These are phyloP conservation scores for Pholiota adiposa DNA, from an alignment of 1,284 basidiomycete species.

Conservation along the genomic window DNA sequence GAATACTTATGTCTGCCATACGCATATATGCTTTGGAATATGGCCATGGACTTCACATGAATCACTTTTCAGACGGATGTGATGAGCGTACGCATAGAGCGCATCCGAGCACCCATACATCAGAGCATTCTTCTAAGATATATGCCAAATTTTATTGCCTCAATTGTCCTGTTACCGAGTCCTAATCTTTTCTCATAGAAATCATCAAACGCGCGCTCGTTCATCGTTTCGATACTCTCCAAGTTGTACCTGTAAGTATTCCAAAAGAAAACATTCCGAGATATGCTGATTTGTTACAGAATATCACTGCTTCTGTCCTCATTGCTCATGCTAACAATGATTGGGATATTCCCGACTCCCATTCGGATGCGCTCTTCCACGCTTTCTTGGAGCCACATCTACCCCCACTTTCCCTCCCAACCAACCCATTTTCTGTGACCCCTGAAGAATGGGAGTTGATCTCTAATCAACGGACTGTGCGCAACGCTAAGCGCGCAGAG, in stretches of 20 bases:
- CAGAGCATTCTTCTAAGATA: too few relatives aligned
- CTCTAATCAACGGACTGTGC: constrained; percentile 36
- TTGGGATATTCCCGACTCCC: constrained; percentile 77
- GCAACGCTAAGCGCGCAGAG: constrained; percentile 42
- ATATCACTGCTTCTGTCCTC: constrained; percentile 69
- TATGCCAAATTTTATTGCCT: too few relatives aligned
- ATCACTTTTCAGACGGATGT: too few relatives aligned
- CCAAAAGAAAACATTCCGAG: neutral
- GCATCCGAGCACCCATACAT: too few relatives aligned
- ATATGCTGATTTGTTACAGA: constrained; percentile 36
- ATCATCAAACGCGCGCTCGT: constrained; percentile 59
- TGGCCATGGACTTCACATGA: too few relatives aligned
- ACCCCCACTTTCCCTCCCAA: constrained; percentile 50
- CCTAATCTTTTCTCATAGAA: constrained; percentile 44
- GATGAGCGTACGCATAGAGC: too few relatives aligned
- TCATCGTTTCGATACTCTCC: constrained; percentile 71
- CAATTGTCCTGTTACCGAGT: too few relatives aligned
- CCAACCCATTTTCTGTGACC: constrained; percentile 33
- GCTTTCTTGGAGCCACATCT: constrained; percentile 67
- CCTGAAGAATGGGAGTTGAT: constrained; percentile 46
- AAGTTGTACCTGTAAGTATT: constrained; percentile 56
- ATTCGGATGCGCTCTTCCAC: constrained; percentile 77
- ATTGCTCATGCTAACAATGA: constrained; percentile 86
- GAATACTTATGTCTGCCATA: neutral
- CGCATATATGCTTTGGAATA: neutral